phyloP scores from a whole-genome alignment of 768 basidiomycete species.

The Naematelia aurantialba region DNA sequence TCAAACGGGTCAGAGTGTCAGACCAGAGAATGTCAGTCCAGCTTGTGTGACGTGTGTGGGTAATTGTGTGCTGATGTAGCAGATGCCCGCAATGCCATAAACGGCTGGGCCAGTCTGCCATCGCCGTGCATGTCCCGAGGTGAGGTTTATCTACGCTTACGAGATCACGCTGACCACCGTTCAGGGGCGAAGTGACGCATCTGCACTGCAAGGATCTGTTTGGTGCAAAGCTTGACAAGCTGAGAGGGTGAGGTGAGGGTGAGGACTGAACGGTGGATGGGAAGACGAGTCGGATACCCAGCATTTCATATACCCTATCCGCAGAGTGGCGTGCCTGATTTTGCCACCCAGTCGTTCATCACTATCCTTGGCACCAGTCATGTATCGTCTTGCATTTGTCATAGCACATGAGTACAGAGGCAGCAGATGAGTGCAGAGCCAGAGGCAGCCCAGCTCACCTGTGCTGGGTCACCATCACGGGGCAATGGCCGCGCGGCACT shows the following conservation, averaged over 20 bases:
- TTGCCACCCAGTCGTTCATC: neutral
- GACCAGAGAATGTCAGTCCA: slow-evolving; percentile 82
- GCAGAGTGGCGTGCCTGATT: neutral
- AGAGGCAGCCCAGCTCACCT: neutral
- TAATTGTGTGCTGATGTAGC: slow-evolving; percentile 2
- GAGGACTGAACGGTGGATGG: no score
- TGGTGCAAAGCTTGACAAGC: slow-evolving; percentile 25
- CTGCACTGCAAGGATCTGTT: slow-evolving; percentile 87
- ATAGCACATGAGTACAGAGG: neutral
- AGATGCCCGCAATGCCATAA: slow-evolving; percentile 97
- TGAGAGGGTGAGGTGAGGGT: slow-evolving; percentile 17
- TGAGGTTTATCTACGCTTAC: slow-evolving; percentile 50
- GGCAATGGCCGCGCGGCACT: neutral
- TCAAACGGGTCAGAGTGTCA: slow-evolving; percentile 77
- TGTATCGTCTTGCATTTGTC: neutral
- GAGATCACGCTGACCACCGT: slow-evolving; percentile 2
- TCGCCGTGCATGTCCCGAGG: slow-evolving; percentile 87
- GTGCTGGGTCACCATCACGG: neutral
- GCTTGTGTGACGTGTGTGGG: neutral
- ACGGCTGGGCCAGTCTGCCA: slow-evolving; percentile 83
- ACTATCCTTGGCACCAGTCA: neutral
- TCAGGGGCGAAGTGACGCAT: slow-evolving; percentile 91
- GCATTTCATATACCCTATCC: neutral
- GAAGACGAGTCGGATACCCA: neutral
- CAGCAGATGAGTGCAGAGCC: no score